Conservation (phyloP, 192 early-diverging fungal genomes). For the Mycoemilia scoparia region DNA sequence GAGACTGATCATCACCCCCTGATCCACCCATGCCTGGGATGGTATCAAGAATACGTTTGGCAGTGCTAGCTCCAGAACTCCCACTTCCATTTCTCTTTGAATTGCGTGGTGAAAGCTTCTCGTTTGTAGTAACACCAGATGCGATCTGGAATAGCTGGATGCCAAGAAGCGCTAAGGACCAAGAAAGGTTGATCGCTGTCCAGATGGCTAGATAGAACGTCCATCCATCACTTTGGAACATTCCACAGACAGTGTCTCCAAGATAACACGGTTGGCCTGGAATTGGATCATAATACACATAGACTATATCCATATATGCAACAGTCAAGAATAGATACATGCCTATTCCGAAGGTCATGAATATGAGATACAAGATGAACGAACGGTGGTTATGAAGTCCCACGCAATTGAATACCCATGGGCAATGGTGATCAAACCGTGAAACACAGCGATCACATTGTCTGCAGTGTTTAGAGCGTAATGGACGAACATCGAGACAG, state of each 20-base stretch:
- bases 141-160: conserved; percentile 66
- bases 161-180: conserved; percentile 61
- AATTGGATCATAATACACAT: conserved; percentile 33
- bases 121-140: conserved; percentile 73
- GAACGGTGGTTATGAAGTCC: conserved; percentile 72
- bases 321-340: conserved; percentile 40
- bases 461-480: conserved; percentile 89
- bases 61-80: too few relatives aligned
- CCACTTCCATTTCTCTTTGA: too few relatives aligned
- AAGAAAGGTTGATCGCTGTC: conserved; percentile 56
- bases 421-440: conserved; percentile 91
- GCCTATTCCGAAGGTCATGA: conserved; percentile 41
- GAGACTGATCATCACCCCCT: too few relatives aligned
- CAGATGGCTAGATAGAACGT: conserved; percentile 49
- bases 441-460: conserved; percentile 85
- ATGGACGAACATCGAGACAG: conserved; percentile 63
- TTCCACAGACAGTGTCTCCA: conserved; percentile 41
- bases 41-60: too few relatives aligned
- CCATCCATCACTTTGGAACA: conserved; percentile 57
- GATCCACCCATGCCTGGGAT: too few relatives aligned
- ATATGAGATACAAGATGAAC: conserved; percentile 64
- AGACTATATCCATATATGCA: conserved; percentile 30
- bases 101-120: too few relatives aligned
- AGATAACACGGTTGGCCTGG: conserved; percentile 38
- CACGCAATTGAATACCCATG: conserved; percentile 93